These are phyloP conservation scores for Naganishia kalamii DNA, from an alignment of 768 basidiomycete genomes.

Conservation along the genomic window DNA sequence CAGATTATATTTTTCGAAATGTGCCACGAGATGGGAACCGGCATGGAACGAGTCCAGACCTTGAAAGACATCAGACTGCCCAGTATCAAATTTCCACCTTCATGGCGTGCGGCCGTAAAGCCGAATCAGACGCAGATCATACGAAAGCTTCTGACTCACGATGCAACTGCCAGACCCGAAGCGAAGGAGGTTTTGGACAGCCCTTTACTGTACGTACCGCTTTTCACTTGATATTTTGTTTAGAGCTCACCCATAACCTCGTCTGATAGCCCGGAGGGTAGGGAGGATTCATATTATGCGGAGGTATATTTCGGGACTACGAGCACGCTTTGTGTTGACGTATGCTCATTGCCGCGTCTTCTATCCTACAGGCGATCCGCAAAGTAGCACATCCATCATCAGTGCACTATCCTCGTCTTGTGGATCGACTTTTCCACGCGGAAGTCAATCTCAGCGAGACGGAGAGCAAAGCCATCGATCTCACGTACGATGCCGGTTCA, in stretches of 20 bases:
- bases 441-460: background rate
- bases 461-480: slow-evolving; percentile 53
- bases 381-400: slow-evolving; percentile 62
- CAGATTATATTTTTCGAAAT: slow-evolving; percentile 97
- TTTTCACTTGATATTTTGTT: background rate
- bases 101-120: slow-evolving; percentile 57
- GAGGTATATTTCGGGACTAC: slow-evolving; percentile 17
- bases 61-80: slow-evolving; percentile 71
- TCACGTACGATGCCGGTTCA: slow-evolving; percentile 67
- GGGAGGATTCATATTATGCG: slow-evolving; percentile 23
- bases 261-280: slow-evolving; percentile 46
- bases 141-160: slow-evolving; percentile 70
- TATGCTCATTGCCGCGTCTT: background rate
- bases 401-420: slow-evolving; percentile 68
- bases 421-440: slow-evolving; percentile 64
- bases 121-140: slow-evolving; percentile 68
- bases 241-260: background rate
- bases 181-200: slow-evolving; percentile 79
- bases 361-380: slow-evolving; percentile 17
- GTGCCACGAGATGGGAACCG: slow-evolving; percentile 73
- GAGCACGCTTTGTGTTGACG: too few relatives aligned
- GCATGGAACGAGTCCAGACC: slow-evolving; percentile 74
- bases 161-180: slow-evolving; percentile 67
- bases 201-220: slow-evolving; percentile 53
- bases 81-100: slow-evolving; percentile 65